A percentile compares a stretch with the other conserved stretches of the same genome.
These are phyloP conservation scores for peach (Prunus persica) DNA, from an alignment of 306 rosid genomes.

Conservation along the genomic window Prunus_persica_NCBIv2 NC_034016.1:1692001-1692500, in stretches of 20 bases:
- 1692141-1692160: constrained; percentile 36
- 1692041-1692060: neutral
- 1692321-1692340: constrained; percentile 37
- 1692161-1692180: constrained; percentile 32
- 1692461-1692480: constrained; percentile 41
- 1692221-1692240: constrained; percentile 30
- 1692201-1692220: constrained; percentile 37
- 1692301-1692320: constrained; percentile 26
- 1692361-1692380: constrained; percentile 46
- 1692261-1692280: constrained; percentile 36
- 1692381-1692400: constrained; percentile 8
- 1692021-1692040: neutral
- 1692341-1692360: constrained; percentile 45
- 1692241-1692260: constrained; percentile 30
- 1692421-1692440: constrained; percentile 23
- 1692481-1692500: constrained; percentile 48
- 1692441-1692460: constrained; percentile 23
- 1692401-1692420: constrained; percentile 8
- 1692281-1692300: constrained; percentile 24
- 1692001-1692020: neutral
- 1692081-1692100: constrained; percentile 43
- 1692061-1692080: constrained; percentile 3
- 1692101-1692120: constrained; percentile 46
- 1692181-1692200: constrained; percentile 39
- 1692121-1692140: constrained; percentile 25